A percentile compares a stretch with the other conserved stretches of the same genome.
These are phyloP conservation scores for Bidens hawaiensis DNA, from an alignment of 140 eudicot species.

Conservation along the genomic window DNA sequence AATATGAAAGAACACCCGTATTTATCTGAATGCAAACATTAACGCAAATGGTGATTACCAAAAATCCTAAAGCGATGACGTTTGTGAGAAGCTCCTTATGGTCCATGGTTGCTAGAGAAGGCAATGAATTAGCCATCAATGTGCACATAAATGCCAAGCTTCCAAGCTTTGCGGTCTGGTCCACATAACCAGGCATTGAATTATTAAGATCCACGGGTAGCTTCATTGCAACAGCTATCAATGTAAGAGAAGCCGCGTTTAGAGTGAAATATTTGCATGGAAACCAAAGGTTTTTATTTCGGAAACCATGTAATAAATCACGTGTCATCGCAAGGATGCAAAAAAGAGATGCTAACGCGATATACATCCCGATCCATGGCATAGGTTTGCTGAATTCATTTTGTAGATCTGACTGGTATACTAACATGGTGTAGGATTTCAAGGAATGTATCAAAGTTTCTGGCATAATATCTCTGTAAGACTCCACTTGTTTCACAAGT, in stretches of 20 bases:
- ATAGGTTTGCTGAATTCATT: neutral
- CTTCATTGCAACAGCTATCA: slow-evolving; percentile 2
- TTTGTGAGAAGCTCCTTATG: too few species aligned
- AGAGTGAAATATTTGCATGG: slow-evolving; percentile 3
- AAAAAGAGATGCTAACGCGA: neutral
- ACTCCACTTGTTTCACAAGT: too few species aligned
- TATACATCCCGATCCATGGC: slow-evolving; percentile 5
- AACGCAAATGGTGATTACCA: too few species aligned
- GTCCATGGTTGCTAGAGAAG: too few species aligned
- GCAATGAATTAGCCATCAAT: too few species aligned
- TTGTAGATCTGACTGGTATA: neutral
- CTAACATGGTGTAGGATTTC: too few species aligned
- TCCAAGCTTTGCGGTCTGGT: slow-evolving; percentile 5
- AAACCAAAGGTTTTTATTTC: slow-evolving; percentile 1
- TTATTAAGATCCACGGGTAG: slow-evolving; percentile 10
- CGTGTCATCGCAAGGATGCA: neutral
- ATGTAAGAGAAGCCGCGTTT: neutral
- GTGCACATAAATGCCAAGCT: neutral
- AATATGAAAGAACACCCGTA: too few species aligned
- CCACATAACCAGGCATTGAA: neutral
- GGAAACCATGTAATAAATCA: neutral
- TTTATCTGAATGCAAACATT: too few species aligned
- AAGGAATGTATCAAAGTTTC: too few species aligned
- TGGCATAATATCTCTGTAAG: too few species aligned
- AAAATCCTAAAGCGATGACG: too few species aligned